Evolutionary conservation across 2,329 filamentous ascomycete genomes (phyloP), one percentile per base, ranked within the genome.

Genomic region (Ophiostoma pallidulum): DNA sequence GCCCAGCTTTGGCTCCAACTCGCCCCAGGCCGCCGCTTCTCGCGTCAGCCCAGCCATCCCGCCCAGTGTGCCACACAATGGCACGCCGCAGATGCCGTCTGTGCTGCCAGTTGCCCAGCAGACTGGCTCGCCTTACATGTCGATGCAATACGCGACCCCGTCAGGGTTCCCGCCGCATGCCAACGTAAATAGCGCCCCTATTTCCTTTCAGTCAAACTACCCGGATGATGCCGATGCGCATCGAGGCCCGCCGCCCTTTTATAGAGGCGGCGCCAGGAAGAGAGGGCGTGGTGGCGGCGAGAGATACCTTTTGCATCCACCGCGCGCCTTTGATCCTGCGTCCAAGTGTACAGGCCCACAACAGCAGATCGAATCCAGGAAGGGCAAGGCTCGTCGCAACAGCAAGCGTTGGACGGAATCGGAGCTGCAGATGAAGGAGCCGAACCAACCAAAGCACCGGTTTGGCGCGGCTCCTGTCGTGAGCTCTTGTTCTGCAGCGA

Each of bases 71-170:
- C 81, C 60, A 2, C 57, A 57, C 56, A 55, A 83, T 49, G 75
- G 75, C 53, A 85, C 82, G 26, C 82, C 86, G 53, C 79, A 84
- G 68, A 81, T 81, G 80, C 75, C 62, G 48, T 70, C 73, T 36
- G 75, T 75, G 42, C 81, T 88, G 64, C 75, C 84, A 41, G 41
- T 50, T 64, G n/a, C 36, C 37, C 18, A 32, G 24, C 12, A n/a
- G n/a, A n/a, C n/a, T n/a, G 40, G 41, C 18, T 73, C 73, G 49
- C 73, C 38, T 75, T 51, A 74, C 31, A 44, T 53, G 31, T 28
- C 9, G 28, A 41, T 45, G 28, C 29, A 32, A 8, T 52, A 52
- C 38, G 32, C 38, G 18, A 45, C 41, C 16, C 9, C 52, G 13
- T 5, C 41, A 7, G 53, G 53, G 8, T 55, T 49, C 41, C 53